Percentiles rank a stretch among this genome's conserved stretches.
phyloP scores from a whole-genome alignment of 1,139 yeast species.

The Ogataea hybrid region DNA sequence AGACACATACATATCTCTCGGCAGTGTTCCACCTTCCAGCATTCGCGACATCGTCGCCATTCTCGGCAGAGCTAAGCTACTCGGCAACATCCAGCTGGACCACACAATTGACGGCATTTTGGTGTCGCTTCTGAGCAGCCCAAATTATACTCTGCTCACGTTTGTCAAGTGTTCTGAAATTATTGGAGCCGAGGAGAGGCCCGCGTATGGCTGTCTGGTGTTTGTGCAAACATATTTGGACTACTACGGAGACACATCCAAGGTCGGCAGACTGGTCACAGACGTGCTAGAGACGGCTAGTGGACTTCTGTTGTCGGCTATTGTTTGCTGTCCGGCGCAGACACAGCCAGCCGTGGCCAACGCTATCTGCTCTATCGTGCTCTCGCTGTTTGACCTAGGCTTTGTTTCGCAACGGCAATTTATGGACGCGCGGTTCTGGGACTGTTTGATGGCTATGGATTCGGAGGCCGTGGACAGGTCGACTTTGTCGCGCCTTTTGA shows the following conservation, averaged over 20 bases:
- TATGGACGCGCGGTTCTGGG: slow-evolving; percentile 16
- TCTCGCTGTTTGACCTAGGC: neutral
- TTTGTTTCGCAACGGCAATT: slow-evolving; percentile 1
- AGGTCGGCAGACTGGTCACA: slow-evolving; percentile 15
- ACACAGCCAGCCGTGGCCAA: neutral
- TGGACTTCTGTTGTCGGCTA: slow-evolving; percentile 13
- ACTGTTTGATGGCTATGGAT: slow-evolving; percentile 10
- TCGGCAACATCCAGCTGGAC: slow-evolving; percentile 4
- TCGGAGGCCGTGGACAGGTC: neutral
- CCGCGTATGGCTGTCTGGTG: slow-evolving; percentile 23
- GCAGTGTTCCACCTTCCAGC: slow-evolving; percentile 44
- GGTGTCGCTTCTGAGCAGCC: slow-evolving; percentile 35
- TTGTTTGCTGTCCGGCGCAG: slow-evolving; percentile 4
- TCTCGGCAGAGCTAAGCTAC: slow-evolving; percentile 27
- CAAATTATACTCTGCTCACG: slow-evolving; percentile 36
- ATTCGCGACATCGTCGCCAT: slow-evolving; percentile 43
- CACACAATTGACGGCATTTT: slow-evolving; percentile 4
- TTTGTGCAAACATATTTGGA: slow-evolving; percentile 16
- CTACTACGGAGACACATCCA: slow-evolving; percentile 11
- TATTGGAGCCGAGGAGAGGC: slow-evolving; percentile 26
- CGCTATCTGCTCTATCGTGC: neutral
- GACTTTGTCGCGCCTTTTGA: slow-evolving; percentile 1
- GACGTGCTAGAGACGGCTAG: slow-evolving; percentile 8
- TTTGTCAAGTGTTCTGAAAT: slow-evolving; percentile 39
- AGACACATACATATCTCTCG: slow-evolving; percentile 46